These are phyloP conservation scores for Dactylellina cionopaga DNA, from an alignment of 2,329 filamentous ascomycete species.

Conservation along the genomic window DNA sequence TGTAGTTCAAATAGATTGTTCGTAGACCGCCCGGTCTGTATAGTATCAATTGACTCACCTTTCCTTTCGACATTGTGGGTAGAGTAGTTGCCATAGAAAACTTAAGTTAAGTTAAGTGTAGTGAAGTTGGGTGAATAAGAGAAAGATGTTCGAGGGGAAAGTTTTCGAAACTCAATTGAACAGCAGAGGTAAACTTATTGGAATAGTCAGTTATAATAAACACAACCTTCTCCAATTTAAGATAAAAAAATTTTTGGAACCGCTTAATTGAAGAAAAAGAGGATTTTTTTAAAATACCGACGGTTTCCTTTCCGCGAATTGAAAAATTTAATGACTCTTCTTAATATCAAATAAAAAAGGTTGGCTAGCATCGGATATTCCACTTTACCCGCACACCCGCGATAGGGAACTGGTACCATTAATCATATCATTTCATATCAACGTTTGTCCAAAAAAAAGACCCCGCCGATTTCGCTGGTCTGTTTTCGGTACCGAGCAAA, in stretches of 20 bases:
- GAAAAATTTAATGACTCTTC: slow-evolving; percentile 37
- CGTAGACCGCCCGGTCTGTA: not conserved
- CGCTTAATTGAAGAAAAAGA: not conserved
- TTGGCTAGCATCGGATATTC: slow-evolving; percentile 51
- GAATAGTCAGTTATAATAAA: too few species aligned
- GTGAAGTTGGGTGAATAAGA: not conserved
- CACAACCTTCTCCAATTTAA: not conserved
- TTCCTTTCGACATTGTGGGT: slow-evolving; percentile 50
- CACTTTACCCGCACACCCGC: not conserved
- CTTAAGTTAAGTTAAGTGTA: not conserved
- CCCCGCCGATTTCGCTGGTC: slow-evolving; percentile 51
- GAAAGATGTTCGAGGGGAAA: not conserved
- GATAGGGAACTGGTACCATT: too few species aligned
- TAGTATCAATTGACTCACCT: slow-evolving; percentile 13
- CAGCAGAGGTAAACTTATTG: not conserved
- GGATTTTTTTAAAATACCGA: slow-evolving; percentile 45
- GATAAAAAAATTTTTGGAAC: not conserved
- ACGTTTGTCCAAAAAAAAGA: too few species aligned
- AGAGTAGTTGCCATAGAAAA: slow-evolving; percentile 32
- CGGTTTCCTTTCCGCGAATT: slow-evolving; percentile 31
- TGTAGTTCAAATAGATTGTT: slow-evolving; percentile 6
- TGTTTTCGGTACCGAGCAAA: slow-evolving; percentile 40
- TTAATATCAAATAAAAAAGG: not conserved
- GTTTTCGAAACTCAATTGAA: not conserved
- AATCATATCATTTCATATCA: slow-evolving; percentile 6